phyloP scores from a whole-genome alignment of 345 rosid genomes.

The Isatis tinctoria region DNA sequence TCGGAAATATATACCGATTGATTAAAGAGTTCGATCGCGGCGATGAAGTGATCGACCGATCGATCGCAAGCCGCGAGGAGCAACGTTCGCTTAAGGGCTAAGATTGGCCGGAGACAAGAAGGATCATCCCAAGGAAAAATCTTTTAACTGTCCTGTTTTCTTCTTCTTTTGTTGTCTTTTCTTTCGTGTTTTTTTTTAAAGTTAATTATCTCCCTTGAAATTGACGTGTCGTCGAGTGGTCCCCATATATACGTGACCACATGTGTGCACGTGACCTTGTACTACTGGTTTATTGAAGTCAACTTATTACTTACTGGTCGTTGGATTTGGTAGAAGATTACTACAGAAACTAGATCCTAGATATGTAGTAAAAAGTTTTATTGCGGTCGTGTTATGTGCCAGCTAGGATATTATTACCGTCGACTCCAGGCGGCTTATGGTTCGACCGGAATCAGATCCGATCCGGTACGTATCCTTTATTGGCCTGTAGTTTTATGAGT shows the following conservation, averaged over 20 bases:
- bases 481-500: not conserved
- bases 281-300: not conserved
- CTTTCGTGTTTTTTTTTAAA: not conserved
- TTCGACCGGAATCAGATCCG: not conserved
- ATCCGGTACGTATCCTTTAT: not conserved
- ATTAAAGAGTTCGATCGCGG: slow-evolving; percentile 15
- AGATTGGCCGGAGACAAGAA: slow-evolving; percentile 16
- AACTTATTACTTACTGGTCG: not conserved
- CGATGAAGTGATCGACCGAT: slow-evolving; percentile 22
- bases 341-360: not conserved
- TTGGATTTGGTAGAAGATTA: not conserved
- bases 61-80: not conserved
- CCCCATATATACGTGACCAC: not conserved
- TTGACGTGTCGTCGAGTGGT: slow-evolving; percentile 15
- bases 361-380: not conserved
- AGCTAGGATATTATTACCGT: not conserved
- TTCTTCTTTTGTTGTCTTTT: not conserved
- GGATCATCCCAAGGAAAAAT: not conserved
- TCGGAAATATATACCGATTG: slow-evolving; percentile 5
- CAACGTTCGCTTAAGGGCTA: slow-evolving; percentile 19
- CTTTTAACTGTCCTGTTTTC: not conserved
- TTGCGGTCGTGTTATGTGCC: not conserved
- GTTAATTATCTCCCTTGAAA: not conserved
- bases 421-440: not conserved
- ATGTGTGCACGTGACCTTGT: slow-evolving; percentile 5